A percentile compares a stretch with the other conserved stretches of the same genome.
phyloP scores from a whole-genome alignment of 306 rosid genomes.

The Trifolium pratense region DNA sequence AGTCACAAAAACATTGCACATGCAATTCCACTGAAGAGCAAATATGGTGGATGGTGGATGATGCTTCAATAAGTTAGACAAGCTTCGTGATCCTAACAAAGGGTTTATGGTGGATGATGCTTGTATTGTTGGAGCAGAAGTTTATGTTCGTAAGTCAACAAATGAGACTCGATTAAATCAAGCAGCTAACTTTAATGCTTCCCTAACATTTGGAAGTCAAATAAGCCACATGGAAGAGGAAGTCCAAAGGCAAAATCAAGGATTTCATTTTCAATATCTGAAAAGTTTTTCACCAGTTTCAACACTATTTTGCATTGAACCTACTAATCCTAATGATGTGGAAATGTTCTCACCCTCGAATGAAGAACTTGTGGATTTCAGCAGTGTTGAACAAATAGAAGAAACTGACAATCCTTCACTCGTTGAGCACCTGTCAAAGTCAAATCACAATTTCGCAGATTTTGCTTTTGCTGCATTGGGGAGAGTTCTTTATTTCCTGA shows the following conservation, averaged over 20 bases:
- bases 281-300: neutral
- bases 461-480: too few relatives aligned
- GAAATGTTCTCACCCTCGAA: neutral
- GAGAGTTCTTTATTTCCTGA: too few relatives aligned
- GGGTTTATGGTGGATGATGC: conserved; percentile 5
- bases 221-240: neutral
- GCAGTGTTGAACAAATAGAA: neutral
- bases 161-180: neutral
- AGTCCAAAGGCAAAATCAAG: neutral
- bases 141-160: neutral
- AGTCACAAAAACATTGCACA: too few relatives aligned
- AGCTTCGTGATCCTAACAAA: neutral
- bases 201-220: neutral
- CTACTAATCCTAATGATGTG: neutral
- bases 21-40: too few relatives aligned
- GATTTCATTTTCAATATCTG: too few relatives aligned
- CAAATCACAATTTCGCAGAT: neutral
- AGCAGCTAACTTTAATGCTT: neutral
- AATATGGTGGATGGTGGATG: too few relatives aligned
- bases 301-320: neutral
- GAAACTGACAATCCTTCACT: too few relatives aligned
- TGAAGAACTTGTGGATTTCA: neutral
- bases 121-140: neutral
- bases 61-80: neutral
- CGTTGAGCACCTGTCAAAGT: neutral